A percentile compares a stretch with the other conserved stretches of the same genome.
phyloP scores from a whole-genome alignment of 768 basidiomycete genomes.

The Pisolithus orientalis region DNA sequence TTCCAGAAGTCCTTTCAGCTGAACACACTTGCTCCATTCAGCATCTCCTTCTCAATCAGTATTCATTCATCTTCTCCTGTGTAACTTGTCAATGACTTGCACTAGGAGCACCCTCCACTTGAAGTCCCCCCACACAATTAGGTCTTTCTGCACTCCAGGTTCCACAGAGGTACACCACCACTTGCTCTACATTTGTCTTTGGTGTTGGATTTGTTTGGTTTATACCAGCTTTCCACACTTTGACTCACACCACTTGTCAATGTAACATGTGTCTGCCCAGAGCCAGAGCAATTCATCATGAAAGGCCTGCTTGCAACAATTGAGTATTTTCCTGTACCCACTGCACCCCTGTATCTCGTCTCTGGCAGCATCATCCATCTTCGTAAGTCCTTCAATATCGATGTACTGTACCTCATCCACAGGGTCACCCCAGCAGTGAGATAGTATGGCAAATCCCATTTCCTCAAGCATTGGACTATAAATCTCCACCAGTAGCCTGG shows the following conservation, averaged over 20 bases:
- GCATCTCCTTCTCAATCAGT: too few relatives aligned
- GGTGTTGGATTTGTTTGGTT: too few relatives aligned
- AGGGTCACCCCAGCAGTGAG: not conserved
- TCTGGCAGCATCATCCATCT: not conserved
- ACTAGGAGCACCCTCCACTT: too few relatives aligned
- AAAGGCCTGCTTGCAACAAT: not conserved
- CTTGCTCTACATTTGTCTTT: too few relatives aligned
- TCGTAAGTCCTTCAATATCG: not conserved
- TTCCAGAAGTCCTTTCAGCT: too few relatives aligned
- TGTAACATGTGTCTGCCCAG: conserved; percentile 15
- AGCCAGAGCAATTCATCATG: conserved; percentile 2
- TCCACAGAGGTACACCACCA: too few relatives aligned
- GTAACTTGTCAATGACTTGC: too few relatives aligned
- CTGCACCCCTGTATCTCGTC: not conserved
- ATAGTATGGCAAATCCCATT: conserved; percentile 2
- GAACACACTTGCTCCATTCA: too few relatives aligned
- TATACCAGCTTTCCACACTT: too few relatives aligned
- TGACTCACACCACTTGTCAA: conserved; percentile 13
- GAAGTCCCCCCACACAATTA: too few relatives aligned
- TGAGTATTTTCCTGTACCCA: conserved; percentile 1
- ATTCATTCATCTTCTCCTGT: too few relatives aligned
- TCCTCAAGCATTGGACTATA: not conserved
- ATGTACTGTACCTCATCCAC: not conserved
- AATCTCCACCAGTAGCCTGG: not conserved
- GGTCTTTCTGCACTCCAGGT: too few relatives aligned